Evolutionary conservation across 2,329 filamentous ascomycete genomes (phyloP), one percentile per base, ranked within the genome.

Genomic region (Sordariomycetes sp.): DNA sequence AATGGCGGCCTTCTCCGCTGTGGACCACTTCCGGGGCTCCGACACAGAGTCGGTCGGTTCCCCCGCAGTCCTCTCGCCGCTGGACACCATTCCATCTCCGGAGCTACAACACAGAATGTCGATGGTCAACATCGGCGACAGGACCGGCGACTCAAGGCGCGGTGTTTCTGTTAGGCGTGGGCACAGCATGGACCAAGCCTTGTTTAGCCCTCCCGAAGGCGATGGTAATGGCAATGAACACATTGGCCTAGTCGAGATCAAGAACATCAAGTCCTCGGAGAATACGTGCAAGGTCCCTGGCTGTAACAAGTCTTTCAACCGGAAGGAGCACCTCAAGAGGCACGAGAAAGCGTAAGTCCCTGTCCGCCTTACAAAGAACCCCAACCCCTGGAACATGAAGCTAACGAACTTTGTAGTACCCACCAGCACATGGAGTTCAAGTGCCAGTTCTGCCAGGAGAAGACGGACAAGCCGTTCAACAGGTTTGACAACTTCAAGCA

Each of bases 261-360:
- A 55, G 18, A 59, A 59, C n/a, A 60, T 62, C 25, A 54, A 51
- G n/a, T 62, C 69, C 53, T 70, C 69, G 63, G 74, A 69, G 68
- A 77, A 67, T 69, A 71, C 74, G 61, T 81, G 79, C 61, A 68
- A 74, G 18, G 73, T 76, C 35, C 71, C 71, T 7, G 72, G 72
- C 32, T 82, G 79, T 65, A 65, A 72, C 62, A 76, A 76, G 62
- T 73, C 73, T 0, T 81, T 79, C 60, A 76, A 77, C 62, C 72
- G 79, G 58, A 76, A 76, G 25, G 80, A 83, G 66, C 80, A 83
- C 61, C 68, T 82, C 20, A 82, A 81, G 69, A 73, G 80, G 32
- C 80, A 83, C 64, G 71, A 76, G 56, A 72, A 73, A 57, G 77
- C 76, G 79, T 81, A 64, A 71, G 77, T 73, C n/a, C 37, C 22